These are phyloP conservation scores for Rossbeevera mucosa DNA, from an alignment of 768 basidiomycete genomes.

Conservation along the genomic window DNA sequence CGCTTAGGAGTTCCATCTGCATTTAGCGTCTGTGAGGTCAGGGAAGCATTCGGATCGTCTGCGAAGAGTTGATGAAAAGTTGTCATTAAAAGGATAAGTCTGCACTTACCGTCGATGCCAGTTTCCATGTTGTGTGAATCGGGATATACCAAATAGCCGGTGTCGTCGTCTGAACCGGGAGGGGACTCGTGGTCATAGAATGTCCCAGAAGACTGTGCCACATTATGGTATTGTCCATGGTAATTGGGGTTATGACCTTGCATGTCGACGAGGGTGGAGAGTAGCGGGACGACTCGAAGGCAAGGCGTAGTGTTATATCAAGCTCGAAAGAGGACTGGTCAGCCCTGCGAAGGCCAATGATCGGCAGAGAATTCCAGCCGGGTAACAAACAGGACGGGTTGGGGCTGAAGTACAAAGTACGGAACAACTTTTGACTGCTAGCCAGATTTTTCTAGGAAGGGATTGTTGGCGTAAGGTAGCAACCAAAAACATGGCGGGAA, in stretches of 20 bases:
- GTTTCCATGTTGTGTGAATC: conserved; percentile 40
- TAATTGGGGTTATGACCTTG: conserved; percentile 24
- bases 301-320: conserved; percentile 4
- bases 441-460: conserved; percentile 24
- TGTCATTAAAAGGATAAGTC: conserved; percentile 6
- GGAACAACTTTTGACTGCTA: conserved; percentile 11
- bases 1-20: conserved; percentile 85
- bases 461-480: conserved; percentile 25
- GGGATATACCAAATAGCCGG: conserved; percentile 25
- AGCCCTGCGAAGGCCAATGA: conserved; percentile 24
- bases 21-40: conserved; percentile 79
- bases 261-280: conserved; percentile 20
- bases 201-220: conserved; percentile 26
- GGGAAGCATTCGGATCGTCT: conserved; percentile 41
- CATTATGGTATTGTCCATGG: conserved; percentile 20
- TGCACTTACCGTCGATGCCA: conserved; percentile 43
- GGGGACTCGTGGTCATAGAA: conserved; percentile 46
- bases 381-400: conserved; percentile 27
- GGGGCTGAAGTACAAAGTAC: conserved; percentile 16
- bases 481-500: conserved; percentile 32
- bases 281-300: conserved; percentile 3
- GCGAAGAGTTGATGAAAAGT: conserved; percentile 10
- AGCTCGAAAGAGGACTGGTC: conserved; percentile 3
- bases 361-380: conserved; percentile 21
- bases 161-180: conserved; percentile 56